Conservation (phyloP, 140 eudicot species). For the Bidens hawaiensis region DNA sequence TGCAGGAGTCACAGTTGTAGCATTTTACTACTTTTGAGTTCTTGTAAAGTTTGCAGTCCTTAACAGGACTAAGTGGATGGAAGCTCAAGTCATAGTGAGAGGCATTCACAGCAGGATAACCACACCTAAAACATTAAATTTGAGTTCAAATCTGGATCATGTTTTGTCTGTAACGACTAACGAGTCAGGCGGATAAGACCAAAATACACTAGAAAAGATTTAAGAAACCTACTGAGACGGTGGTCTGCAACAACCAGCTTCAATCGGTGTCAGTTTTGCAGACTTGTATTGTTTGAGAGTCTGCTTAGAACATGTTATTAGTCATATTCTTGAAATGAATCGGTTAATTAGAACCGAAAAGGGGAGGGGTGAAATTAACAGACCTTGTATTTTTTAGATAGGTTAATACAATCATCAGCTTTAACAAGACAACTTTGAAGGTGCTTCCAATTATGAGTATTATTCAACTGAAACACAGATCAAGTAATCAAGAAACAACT, state of each 20-base stretch:
- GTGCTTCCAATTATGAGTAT: constrained; percentile 71
- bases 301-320: constrained; percentile 37
- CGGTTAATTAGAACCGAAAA: not conserved
- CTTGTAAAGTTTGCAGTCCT: constrained; percentile 79
- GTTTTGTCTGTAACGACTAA: not conserved
- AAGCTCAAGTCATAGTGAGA: constrained; percentile 84
- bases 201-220: not conserved
- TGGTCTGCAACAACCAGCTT: constrained; percentile 95
- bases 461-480: constrained; percentile 53
- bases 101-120: constrained; percentile 86
- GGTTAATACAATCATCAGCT: constrained; percentile 62
- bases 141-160: not conserved
- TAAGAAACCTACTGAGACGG: constrained; percentile 72
- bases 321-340: constrained; percentile 1
- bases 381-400: constrained; percentile 76
- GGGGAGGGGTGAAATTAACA: not conserved
- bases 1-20: constrained; percentile 94
- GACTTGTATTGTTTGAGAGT: constrained; percentile 53
- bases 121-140: constrained; percentile 51
- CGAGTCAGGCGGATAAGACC: not conserved
- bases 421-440: constrained; percentile 84
- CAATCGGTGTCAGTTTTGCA: constrained; percentile 78
- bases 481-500: constrained; percentile 12
- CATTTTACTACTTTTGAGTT: constrained; percentile 65
- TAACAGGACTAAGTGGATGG: constrained; percentile 65